These are phyloP conservation scores for Botrytis deweyae DNA, from an alignment of 2,329 filamentous ascomycete genomes.

Conservation along the genomic window DNA sequence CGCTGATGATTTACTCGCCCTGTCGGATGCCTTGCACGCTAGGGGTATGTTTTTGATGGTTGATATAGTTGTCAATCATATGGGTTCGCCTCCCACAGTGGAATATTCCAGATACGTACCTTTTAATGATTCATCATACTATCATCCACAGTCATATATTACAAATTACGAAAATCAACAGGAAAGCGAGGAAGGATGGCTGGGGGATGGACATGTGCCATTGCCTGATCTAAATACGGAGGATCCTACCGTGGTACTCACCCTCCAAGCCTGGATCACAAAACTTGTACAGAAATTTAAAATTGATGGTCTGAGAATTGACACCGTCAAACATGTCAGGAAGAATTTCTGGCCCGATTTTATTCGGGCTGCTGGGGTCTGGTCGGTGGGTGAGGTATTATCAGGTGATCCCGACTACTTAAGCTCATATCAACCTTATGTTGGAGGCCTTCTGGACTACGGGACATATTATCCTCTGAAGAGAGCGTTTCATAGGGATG, in stretches of 20 bases:
- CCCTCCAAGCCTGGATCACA: slow-evolving; percentile 41
- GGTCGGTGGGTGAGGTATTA: slow-evolving; percentile 60
- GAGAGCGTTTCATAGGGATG: slow-evolving; percentile 20
- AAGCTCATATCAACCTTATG: slow-evolving; percentile 47
- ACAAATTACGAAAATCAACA: slow-evolving; percentile 17
- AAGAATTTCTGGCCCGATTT: slow-evolving; percentile 56
- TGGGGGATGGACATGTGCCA: slow-evolving; percentile 8
- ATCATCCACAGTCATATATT: slow-evolving; percentile 37
- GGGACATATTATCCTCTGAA: slow-evolving; percentile 42
- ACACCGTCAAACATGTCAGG: slow-evolving; percentile 48
- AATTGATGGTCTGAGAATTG: slow-evolving; percentile 49
- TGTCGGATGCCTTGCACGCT: slow-evolving; percentile 56
- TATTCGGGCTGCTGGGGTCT: slow-evolving; percentile 53
- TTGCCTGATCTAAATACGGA: slow-evolving; percentile 20
- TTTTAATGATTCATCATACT: slow-evolving; percentile 39
- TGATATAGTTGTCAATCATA: slow-evolving; percentile 45
- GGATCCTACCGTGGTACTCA: slow-evolving; percentile 41
- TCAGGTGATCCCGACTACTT: slow-evolving; percentile 42
- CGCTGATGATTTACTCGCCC: slow-evolving; percentile 55
- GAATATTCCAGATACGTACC: slow-evolving; percentile 26
- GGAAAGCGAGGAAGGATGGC: slow-evolving; percentile 21
- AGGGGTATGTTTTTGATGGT: slow-evolving; percentile 50
- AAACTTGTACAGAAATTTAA: slow-evolving; percentile 45
- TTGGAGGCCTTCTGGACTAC: slow-evolving; percentile 60
- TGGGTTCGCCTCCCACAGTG: slow-evolving; percentile 19